Evolutionary conservation across 345 rosid species (phyloP).

Genomic region (Lepidium sativum): DNA sequence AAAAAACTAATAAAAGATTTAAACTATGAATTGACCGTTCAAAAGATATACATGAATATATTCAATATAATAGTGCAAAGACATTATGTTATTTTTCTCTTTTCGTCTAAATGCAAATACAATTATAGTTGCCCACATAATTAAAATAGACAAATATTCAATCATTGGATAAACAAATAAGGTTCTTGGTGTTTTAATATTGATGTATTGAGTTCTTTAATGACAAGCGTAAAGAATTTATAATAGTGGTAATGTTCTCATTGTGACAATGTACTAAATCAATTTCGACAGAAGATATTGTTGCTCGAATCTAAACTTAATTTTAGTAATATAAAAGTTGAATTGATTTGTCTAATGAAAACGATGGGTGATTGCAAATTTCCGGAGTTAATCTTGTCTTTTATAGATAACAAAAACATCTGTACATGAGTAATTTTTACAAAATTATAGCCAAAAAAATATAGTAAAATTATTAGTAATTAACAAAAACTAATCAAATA

Average conservation of each 20-base stretch:
- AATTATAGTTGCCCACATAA: background rate
- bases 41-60: background rate
- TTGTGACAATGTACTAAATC: conserved; percentile 17
- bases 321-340: background rate
- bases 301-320: conserved; percentile 13
- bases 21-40: too few relatives aligned
- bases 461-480: too few relatives aligned
- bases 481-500: too few relatives aligned
- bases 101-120: background rate
- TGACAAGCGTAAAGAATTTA: background rate
- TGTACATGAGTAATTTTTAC: too few relatives aligned
- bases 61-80: conserved; percentile 2
- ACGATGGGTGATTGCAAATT: background rate
- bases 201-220: background rate
- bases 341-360: background rate
- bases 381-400: background rate
- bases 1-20: too few relatives aligned
- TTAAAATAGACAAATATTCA: background rate
- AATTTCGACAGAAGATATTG: conserved; percentile 16
- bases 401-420: too few relatives aligned
- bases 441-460: too few relatives aligned
- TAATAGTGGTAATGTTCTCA: background rate
- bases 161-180: background rate
- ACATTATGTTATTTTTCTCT: background rate
- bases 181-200: background rate